Conservation (phyloP, 768 basidiomycete species). For the Podaxis sp. region DNA sequence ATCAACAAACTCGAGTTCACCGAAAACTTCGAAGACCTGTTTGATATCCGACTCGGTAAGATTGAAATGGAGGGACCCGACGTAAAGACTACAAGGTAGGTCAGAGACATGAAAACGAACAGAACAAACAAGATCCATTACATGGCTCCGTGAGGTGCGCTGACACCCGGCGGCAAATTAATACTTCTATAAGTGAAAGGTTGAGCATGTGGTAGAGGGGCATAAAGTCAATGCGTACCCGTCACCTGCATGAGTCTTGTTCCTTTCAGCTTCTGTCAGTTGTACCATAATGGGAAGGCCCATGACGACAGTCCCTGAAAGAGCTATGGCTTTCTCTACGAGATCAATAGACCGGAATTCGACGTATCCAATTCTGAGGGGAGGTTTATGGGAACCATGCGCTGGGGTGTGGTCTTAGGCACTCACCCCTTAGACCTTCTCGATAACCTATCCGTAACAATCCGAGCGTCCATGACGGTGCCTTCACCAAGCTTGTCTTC, state of each 20-base stretch:
- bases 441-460: constrained; percentile 93
- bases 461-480: constrained; percentile 91
- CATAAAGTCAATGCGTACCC: constrained; percentile 49
- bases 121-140: constrained; percentile 50
- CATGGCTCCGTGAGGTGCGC: constrained; percentile 78
- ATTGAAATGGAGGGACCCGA: constrained; percentile 96
- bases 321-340: constrained; percentile 85
- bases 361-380: constrained; percentile 89
- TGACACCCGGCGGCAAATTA: constrained; percentile 83
- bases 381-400: constrained; percentile 10
- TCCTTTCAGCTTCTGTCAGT: constrained; percentile 95
- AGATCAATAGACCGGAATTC: constrained; percentile 90
- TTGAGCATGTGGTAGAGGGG: constrained; percentile 14
- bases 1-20: constrained; percentile 97
- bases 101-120: background rate
- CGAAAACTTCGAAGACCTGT: constrained; percentile 99
- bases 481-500: constrained; percentile 95
- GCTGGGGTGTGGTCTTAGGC: constrained; percentile 1
- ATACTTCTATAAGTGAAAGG: constrained; percentile 50
- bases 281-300: constrained; percentile 97
- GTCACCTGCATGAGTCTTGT: constrained; percentile 84
- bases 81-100: constrained; percentile 69
- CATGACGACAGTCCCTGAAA: constrained; percentile 96
- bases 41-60: constrained; percentile 96
- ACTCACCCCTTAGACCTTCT: constrained; percentile 96